Conservation (phyloP, 768 basidiomycete species). For the Mycena filopes region DNA sequence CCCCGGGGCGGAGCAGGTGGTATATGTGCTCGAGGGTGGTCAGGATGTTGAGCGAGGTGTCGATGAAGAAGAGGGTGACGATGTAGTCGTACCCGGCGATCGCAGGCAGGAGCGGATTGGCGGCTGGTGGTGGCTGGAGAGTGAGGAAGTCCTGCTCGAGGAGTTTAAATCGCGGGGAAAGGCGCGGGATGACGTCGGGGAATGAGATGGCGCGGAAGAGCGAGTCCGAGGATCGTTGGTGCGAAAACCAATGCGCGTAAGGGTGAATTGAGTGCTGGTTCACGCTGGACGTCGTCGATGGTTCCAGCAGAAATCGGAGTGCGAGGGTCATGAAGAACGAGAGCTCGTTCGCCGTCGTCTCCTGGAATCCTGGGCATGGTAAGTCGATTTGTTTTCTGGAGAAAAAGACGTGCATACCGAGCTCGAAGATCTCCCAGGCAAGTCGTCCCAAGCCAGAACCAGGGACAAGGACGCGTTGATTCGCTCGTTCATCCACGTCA, state of each 20-base stretch:
- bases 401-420: constrained; percentile 51
- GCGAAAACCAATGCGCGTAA: constrained; percentile 77
- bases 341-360: constrained; percentile 70
- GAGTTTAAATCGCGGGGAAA: constrained; percentile 54
- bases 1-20: constrained; percentile 66
- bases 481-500: constrained; percentile 39
- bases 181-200: constrained; percentile 69
- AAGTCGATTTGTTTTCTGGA: background rate
- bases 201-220: constrained; percentile 65
- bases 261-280: constrained; percentile 68
- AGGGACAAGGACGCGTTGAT: constrained; percentile 65
- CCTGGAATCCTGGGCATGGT: constrained; percentile 52
- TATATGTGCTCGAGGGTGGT: constrained; percentile 68
- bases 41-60: constrained; percentile 66
- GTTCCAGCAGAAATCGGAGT: constrained; percentile 66
- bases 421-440: constrained; percentile 73
- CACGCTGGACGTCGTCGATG: constrained; percentile 48
- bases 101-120: constrained; percentile 6
- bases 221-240: constrained; percentile 61
- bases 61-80: constrained; percentile 75
- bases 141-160: constrained; percentile 69
- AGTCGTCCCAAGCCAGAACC: constrained; percentile 73
- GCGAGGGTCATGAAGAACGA: constrained; percentile 75
- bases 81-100: constrained; percentile 64
- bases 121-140: constrained; percentile 39